Conservation (phyloP, 2,329 filamentous ascomycete species). For the Pseudocercospora fijiensis region DNA sequence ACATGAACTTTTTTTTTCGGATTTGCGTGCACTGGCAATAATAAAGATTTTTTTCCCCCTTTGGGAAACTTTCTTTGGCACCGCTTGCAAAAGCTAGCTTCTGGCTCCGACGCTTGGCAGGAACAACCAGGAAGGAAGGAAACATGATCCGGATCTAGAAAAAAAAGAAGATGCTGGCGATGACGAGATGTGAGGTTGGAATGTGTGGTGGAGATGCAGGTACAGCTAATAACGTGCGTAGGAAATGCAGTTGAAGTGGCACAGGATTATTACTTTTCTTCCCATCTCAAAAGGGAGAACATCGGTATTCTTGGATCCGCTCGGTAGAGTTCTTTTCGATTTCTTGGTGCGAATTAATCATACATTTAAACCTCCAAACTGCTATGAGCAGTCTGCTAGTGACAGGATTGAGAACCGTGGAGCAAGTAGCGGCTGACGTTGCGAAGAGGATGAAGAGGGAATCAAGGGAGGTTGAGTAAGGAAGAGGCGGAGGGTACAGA, state of each 20-base stretch:
- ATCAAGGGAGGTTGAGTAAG: slow-evolving; percentile 36
- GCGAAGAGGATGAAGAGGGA: slow-evolving; percentile 38
- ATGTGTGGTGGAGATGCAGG: slow-evolving; percentile 1
- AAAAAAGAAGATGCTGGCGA: neutral
- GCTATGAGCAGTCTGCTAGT: slow-evolving; percentile 35
- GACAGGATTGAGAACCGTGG: slow-evolving; percentile 38
- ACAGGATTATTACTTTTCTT: neutral
- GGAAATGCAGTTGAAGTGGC: neutral
- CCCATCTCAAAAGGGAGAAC: neutral
- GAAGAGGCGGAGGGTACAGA: slow-evolving; percentile 39
- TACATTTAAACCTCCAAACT: no score
- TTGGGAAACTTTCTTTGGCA: neutral
- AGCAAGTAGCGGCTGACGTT: slow-evolving; percentile 34
- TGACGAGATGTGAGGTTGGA: neutral
- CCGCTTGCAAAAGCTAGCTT: neutral
- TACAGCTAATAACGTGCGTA: neutral
- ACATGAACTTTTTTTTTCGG: neutral
- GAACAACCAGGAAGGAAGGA: neutral
- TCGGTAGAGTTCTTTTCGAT: no score
- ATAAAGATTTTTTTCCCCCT: neutral
- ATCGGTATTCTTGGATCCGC: neutral
- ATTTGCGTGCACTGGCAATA: neutral
- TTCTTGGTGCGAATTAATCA: neutral
- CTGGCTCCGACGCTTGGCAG: neutral
- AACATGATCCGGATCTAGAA: neutral